These are phyloP conservation scores for Gaeumannomyces tritici DNA, from an alignment of 2,329 filamentous ascomycete species.

Conservation along the genomic window DNA sequence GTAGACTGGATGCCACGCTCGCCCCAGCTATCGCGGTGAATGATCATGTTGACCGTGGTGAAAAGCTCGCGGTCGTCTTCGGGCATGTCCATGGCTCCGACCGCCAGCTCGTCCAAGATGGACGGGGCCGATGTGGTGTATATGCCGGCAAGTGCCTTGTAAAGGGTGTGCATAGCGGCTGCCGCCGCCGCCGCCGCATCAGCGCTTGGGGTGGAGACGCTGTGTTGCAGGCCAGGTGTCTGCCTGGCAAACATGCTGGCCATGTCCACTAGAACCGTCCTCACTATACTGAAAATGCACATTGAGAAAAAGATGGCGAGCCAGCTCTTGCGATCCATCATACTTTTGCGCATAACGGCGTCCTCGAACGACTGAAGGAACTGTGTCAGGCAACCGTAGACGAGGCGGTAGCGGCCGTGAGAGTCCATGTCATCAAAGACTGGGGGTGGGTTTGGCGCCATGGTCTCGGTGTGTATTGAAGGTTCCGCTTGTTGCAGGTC, in stretches of 20 bases:
- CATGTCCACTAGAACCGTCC: slow-evolving; percentile 40
- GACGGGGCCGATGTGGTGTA: slow-evolving; percentile 34
- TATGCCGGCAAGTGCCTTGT: slow-evolving; percentile 39
- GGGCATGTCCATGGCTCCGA: slow-evolving; percentile 21
- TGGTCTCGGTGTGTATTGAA: slow-evolving; percentile 28
- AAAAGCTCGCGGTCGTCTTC: slow-evolving; percentile 35
- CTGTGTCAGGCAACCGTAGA: slow-evolving; percentile 39
- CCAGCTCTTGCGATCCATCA: slow-evolving; percentile 33
- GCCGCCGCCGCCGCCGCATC: slow-evolving; percentile 16
- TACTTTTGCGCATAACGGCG: slow-evolving; percentile 26
- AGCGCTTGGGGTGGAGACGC: slow-evolving; percentile 4
- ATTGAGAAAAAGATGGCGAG: slow-evolving; percentile 43
- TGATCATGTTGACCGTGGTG: slow-evolving; percentile 30
- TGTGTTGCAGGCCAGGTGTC: slow-evolving; percentile 4
- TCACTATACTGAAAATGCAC: slow-evolving; percentile 48
- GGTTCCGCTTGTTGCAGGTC: slow-evolving; percentile 41
- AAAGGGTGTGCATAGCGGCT: slow-evolving; percentile 35
- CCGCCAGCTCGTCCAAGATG: slow-evolving; percentile 32
- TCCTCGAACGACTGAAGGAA: slow-evolving; percentile 45
- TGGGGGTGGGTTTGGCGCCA: slow-evolving; percentile 19
- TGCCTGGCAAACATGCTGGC: slow-evolving; percentile 17
- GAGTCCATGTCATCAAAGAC: slow-evolving; percentile 33
- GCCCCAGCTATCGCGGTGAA: slow-evolving; percentile 37
- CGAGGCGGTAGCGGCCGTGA: slow-evolving; percentile 34
- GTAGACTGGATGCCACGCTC: slow-evolving; percentile 34